Evolutionary conservation across 148 eudicot genomes (phyloP), one percentile per base, ranked within the genome.

Genomic region (Pharnaceum exiguum): DNA sequence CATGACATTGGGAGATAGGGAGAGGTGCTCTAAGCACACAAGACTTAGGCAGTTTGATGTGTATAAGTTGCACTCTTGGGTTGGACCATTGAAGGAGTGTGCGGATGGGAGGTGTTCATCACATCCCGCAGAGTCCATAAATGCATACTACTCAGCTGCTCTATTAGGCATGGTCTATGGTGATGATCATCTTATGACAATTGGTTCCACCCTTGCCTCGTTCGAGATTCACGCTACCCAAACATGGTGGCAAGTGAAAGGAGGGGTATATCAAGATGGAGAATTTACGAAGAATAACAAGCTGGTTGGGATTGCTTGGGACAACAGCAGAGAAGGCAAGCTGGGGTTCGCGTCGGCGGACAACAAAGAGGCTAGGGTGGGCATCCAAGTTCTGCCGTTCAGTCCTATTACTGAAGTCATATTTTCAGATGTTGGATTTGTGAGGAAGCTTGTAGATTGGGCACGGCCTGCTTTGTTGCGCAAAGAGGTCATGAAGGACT

Each of bases 231-330:
- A 47, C 8, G 50, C 56, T 10, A 51, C 23, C 0, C 48, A 66
- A 2, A 47, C 62, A 19, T 66, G 62, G 70, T 66, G 54, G 53
- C 62, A 55, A 46, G 69, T 56, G 3, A 36, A 18, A 11, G 46
- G 44, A n/a, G 55, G 48, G 13, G 55, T 33, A 0, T 53, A 23
- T 5, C 38, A 46, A 18, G 26, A 38, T 10, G 55, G 17, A 5
- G 30, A 35, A 16, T 65, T 49, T 15, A 10, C 11, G 13, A 49
- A 27, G 12, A 50, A 23, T 27, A 62, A 62, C 21, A 50, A 38
- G 17, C 5, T 50, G 44, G 66, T 50, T 51, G 57, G 66, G 5
- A 26, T 37, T 5, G 7, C 2, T 0, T 47, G 55, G 43, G 55
- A 21, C 2, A 17, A 4, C 15, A 62, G 39, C 30, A 49, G 66